A percentile compares a stretch with the other conserved stretches of the same genome.
Evolutionary conservation across 1,139 yeast genomes (phyloP).

Genomic region (Pichia sp.): DNA sequence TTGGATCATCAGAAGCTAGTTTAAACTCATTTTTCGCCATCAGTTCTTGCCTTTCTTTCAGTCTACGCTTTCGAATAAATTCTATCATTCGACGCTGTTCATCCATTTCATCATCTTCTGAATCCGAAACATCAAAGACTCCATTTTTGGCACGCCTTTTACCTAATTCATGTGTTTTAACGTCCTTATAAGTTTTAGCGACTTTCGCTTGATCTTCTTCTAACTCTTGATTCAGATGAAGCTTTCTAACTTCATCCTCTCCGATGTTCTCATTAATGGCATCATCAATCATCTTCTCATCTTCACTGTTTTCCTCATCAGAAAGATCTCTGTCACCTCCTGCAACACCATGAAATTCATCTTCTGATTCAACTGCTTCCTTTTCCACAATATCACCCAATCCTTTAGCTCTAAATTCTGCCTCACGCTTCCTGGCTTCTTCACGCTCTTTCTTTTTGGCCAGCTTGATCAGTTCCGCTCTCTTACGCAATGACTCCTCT

Average conservation of each 20-base stretch:
- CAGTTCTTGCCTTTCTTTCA: slow-evolving; percentile 49
- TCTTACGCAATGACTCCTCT: slow-evolving; percentile 20
- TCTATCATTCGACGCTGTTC: slow-evolving; percentile 31
- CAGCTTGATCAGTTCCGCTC: slow-evolving; percentile 18
- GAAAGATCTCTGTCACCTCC: slow-evolving; percentile 70
- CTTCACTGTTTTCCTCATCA: slow-evolving; percentile 55
- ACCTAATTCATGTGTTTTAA: slow-evolving; percentile 73
- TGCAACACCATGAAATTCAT: slow-evolving; percentile 90
- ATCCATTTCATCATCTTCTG: slow-evolving; percentile 53
- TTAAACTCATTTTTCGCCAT: slow-evolving; percentile 36
- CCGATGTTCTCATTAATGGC: slow-evolving; percentile 51
- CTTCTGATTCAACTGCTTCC: slow-evolving; percentile 95
- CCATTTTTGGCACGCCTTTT: slow-evolving; percentile 49
- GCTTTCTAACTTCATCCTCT: slow-evolving; percentile 51
- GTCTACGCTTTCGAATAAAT: slow-evolving; percentile 24
- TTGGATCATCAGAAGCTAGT: slow-evolving; percentile 26
- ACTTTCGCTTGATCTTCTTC: slow-evolving; percentile 64
- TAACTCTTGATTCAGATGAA: slow-evolving; percentile 61
- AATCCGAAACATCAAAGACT: slow-evolving; percentile 57
- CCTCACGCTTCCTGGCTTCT: slow-evolving; percentile 33
- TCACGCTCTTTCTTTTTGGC: slow-evolving; percentile 25
- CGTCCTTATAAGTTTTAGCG: slow-evolving; percentile 69
- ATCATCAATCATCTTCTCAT: slow-evolving; percentile 79
- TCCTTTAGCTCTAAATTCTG: slow-evolving; percentile 46
- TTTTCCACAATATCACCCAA: slow-evolving; percentile 55